These are phyloP conservation scores for Chaetomium fimeti DNA, from an alignment of 495 filamentous ascomycete species.

Conservation along the genomic window DNA sequence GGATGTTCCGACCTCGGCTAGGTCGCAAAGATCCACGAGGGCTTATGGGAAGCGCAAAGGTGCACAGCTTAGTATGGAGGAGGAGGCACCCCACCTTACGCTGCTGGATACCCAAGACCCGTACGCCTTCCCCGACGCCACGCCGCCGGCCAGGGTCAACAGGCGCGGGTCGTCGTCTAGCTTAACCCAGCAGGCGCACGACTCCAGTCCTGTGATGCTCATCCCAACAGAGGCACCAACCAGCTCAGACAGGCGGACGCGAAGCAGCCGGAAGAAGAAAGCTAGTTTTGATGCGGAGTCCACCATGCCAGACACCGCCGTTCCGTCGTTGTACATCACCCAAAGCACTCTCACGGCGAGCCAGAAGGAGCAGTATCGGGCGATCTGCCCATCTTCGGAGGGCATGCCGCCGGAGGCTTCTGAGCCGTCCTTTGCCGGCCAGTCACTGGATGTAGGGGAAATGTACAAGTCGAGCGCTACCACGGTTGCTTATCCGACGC, in stretches of 20 bases:
- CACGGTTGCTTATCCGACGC: constrained; percentile 32
- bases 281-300: constrained; percentile 8
- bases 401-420: constrained; percentile 8
- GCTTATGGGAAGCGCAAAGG: constrained; percentile 29
- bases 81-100: background rate
- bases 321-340: constrained; percentile 26
- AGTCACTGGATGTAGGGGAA: background rate
- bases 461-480: constrained; percentile 32
- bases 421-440: constrained; percentile 10
- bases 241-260: background rate
- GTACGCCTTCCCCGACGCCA: constrained; percentile 26
- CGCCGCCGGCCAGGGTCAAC: constrained; percentile 18
- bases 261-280: constrained; percentile 2
- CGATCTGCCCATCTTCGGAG: constrained; percentile 26
- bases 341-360: constrained; percentile 34
- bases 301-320: constrained; percentile 20
- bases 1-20: constrained; percentile 20
- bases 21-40: constrained; percentile 11
- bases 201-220: constrained; percentile 19
- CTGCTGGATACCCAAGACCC: constrained; percentile 26
- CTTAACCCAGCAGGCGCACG: background rate
- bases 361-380: constrained; percentile 32
- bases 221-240: constrained; percentile 13
- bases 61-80: constrained; percentile 20
- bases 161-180: constrained; percentile 4